Conservation (phyloP, 805 yeast genomes). For the Metschnikowia hibisci region DNA sequence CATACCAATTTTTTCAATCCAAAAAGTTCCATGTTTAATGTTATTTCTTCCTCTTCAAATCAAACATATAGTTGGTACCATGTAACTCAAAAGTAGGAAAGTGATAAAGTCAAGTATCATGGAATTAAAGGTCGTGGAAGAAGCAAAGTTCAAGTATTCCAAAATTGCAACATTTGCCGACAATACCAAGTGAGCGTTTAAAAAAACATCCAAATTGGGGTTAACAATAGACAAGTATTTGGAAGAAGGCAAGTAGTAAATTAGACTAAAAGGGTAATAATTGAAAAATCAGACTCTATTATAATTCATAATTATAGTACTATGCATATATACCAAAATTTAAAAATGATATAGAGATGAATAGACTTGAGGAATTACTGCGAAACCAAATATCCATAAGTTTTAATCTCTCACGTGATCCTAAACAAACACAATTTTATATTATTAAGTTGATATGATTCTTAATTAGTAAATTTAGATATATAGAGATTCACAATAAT, state of each 20-base stretch:
- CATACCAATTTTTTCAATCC: constrained; percentile 38
- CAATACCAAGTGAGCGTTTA: constrained; percentile 38
- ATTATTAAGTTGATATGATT: no score
- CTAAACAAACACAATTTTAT: no score
- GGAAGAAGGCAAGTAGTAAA: constrained; percentile 39
- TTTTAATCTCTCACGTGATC: no score
- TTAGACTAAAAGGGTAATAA: no score
- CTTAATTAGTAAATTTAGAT: no score
- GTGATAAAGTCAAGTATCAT: constrained; percentile 38
- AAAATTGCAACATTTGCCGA: constrained; percentile 31
- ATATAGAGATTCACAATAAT: no score
- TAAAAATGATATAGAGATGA: no score
- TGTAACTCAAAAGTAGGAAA: constrained; percentile 34
- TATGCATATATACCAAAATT: no score
- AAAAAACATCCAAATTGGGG: constrained; percentile 37
- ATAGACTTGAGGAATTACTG: no score
- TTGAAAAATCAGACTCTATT: no score
- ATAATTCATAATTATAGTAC: no score
- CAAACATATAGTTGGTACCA: constrained; percentile 35
- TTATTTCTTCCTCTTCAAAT: constrained; percentile 35
- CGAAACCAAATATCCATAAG: no score
- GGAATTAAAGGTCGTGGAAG: constrained; percentile 38
- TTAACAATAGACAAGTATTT: constrained; percentile 34
- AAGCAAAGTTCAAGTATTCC: constrained; percentile 36
- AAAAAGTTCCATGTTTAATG: constrained; percentile 39